phyloP scores from a whole-genome alignment of 2,329 filamentous ascomycete species.

The Neofusicoccum umdonicola region DNA sequence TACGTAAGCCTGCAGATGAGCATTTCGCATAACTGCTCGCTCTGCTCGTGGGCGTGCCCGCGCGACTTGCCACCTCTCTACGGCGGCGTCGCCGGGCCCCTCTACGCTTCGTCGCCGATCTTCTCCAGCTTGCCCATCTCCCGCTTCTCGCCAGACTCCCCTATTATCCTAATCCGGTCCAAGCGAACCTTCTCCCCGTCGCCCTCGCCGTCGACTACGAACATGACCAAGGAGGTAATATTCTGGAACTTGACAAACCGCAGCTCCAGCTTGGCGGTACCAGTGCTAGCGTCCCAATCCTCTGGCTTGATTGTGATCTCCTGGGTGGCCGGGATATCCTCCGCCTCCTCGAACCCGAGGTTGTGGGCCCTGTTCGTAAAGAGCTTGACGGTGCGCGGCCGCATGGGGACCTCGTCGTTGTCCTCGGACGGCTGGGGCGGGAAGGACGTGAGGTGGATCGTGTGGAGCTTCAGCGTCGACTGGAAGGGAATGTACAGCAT shows the following conservation, averaged over 20 bases:
- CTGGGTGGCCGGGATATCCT: slow-evolving; percentile 80
- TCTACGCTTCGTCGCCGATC: slow-evolving; percentile 66
- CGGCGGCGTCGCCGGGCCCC: not conserved
- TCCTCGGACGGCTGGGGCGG: slow-evolving; percentile 58
- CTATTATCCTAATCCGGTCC: slow-evolving; percentile 75
- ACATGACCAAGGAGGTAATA: slow-evolving; percentile 80
- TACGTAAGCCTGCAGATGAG: slow-evolving; percentile 14
- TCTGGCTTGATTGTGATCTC: slow-evolving; percentile 68
- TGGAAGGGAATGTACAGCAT: slow-evolving; percentile 92
- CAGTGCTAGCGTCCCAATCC: slow-evolving; percentile 66
- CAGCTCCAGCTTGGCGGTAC: slow-evolving; percentile 57
- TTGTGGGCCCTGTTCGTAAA: slow-evolving; percentile 88
- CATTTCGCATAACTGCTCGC: slow-evolving; percentile 15
- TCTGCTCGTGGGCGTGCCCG: not conserved
- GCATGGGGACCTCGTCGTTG: slow-evolving; percentile 72
- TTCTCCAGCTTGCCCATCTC: slow-evolving; percentile 96
- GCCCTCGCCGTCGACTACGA: slow-evolving; percentile 78
- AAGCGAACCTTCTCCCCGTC: slow-evolving; percentile 82
- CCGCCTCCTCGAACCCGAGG: slow-evolving; percentile 91
- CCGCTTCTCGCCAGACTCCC: slow-evolving; percentile 86
- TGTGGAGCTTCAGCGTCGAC: slow-evolving; percentile 83
- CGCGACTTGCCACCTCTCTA: not conserved
- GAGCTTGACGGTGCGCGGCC: slow-evolving; percentile 78
- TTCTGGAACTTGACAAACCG: slow-evolving; percentile 98
- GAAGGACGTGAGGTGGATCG: slow-evolving; percentile 78